A percentile compares a stretch with the other conserved stretches of the same genome.
Conservation (phyloP, 1,139 yeast genomes). For the Hyphopichia burtonii region DNA sequence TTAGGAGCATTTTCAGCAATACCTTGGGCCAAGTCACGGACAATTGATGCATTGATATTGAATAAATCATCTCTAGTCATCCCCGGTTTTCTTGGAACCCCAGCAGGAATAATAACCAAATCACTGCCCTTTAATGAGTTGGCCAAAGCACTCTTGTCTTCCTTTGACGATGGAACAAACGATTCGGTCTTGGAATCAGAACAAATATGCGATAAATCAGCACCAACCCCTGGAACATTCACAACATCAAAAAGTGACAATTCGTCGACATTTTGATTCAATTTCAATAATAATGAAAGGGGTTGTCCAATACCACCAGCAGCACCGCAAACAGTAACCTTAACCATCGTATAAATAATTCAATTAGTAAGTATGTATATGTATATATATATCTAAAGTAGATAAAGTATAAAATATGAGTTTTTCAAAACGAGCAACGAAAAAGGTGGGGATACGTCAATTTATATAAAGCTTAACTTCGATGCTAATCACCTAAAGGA, state of each 20-base stretch:
- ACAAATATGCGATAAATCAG: constrained; percentile 92
- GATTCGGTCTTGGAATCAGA: constrained; percentile 84
- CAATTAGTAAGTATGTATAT: no score
- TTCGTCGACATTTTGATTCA: constrained; percentile 81
- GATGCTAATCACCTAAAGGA: no score
- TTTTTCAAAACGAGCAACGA: no score
- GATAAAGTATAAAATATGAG: no score
- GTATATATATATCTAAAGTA: not conserved
- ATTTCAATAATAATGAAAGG: constrained; percentile 82
- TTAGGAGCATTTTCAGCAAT: constrained; percentile 85
- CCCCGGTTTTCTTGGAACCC: constrained; percentile 99
- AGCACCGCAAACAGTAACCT: constrained; percentile 92
- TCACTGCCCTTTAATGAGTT: constrained; percentile 78
- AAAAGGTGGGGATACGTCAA: not conserved
- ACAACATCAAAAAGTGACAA: constrained; percentile 88
- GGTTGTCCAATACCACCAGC: constrained; percentile 99
- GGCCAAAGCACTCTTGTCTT: constrained; percentile 73
- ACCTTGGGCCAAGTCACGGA: constrained; percentile 87
- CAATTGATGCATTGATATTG: constrained; percentile 96
- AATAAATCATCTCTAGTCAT: constrained; percentile 98
- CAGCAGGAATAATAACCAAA: constrained; percentile 94
- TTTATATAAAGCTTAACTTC: not conserved
- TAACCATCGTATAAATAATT: no score
- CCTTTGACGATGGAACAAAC: constrained; percentile 66
- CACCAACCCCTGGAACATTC: constrained; percentile 96